Conservation (phyloP, 768 basidiomycete genomes). For the Auricularia cornea region DNA sequence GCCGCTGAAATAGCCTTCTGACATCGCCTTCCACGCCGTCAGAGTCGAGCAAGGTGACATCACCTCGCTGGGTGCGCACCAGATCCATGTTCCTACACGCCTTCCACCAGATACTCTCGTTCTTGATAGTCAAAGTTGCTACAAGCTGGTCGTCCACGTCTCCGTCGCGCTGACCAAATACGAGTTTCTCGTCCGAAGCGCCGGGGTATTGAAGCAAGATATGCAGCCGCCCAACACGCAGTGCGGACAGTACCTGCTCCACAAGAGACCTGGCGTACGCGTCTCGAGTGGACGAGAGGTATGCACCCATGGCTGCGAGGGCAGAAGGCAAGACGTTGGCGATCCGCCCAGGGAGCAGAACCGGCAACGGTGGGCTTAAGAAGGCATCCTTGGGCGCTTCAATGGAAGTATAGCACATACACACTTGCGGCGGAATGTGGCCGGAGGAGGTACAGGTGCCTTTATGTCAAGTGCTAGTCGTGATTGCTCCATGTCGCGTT, state of each 20-base stretch:
- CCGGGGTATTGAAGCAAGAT: neutral
- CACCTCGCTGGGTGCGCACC: neutral
- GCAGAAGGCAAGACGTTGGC: too few relatives aligned
- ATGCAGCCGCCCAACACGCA: neutral
- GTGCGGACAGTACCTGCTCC: neutral
- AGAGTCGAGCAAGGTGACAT: too few relatives aligned
- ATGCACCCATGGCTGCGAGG: too few relatives aligned
- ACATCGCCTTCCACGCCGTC: neutral
- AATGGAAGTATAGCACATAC: too few relatives aligned
- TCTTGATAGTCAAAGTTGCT: neutral
- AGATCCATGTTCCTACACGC: neutral
- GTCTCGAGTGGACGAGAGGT: neutral
- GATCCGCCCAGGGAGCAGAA: too few relatives aligned
- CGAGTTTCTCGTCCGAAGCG: neutral
- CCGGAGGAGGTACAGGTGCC: too few relatives aligned
- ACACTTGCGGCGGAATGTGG: too few relatives aligned
- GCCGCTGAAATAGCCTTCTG: conserved; percentile 72
- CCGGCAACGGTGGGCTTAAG: too few relatives aligned
- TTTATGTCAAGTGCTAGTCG: too few relatives aligned
- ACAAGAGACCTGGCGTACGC: neutral
- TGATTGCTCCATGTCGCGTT: too few relatives aligned
- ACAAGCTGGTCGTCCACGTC: neutral
- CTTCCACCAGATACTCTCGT: neutral
- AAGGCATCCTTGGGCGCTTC: too few relatives aligned
- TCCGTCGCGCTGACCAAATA: neutral